A percentile compares a stretch with the other conserved stretches of the same genome.
Conservation (phyloP, 2,329 filamentous ascomycete species). For the Aspergillus glaucus region DNA sequence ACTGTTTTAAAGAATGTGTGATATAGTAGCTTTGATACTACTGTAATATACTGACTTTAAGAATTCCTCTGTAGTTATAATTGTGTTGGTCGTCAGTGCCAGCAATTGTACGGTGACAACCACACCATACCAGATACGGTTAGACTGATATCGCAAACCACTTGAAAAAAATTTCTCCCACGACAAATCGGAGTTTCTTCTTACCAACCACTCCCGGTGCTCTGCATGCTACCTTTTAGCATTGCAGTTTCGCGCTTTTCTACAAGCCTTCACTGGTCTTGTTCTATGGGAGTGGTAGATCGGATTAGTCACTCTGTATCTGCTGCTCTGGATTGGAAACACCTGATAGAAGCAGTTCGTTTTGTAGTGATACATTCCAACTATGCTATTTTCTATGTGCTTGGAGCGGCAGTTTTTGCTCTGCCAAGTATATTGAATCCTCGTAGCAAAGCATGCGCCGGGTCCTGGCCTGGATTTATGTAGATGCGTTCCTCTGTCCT, state of each 20-base stretch:
- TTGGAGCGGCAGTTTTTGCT: not conserved
- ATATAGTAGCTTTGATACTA: too few species aligned
- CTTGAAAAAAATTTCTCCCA: slow-evolving; percentile 17
- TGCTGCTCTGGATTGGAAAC: slow-evolving; percentile 68
- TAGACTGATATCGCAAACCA: slow-evolving; percentile 10
- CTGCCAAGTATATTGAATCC: slow-evolving; percentile 3
- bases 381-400: slow-evolving; percentile 11
- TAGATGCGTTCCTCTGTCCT: not conserved
- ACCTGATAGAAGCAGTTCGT: slow-evolving; percentile 75
- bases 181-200: slow-evolving; percentile 10
- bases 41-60: not conserved
- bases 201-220: slow-evolving; percentile 30
- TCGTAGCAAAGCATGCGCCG: not conserved
- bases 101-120: not conserved
- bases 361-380: slow-evolving; percentile 61
- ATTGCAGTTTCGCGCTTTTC: slow-evolving; percentile 24
- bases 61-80: not conserved
- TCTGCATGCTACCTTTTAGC: slow-evolving; percentile 26
- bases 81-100: not conserved
- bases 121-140: slow-evolving; percentile 14
- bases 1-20: not conserved
- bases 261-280: slow-evolving; percentile 34
- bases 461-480: not conserved
- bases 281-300: slow-evolving; percentile 56
- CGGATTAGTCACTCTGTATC: slow-evolving; percentile 67